Evolutionary conservation across 495 filamentous ascomycete genomes (phyloP), one percentile per base, ranked within the genome.

Genomic region (Tuber indicum): DNA sequence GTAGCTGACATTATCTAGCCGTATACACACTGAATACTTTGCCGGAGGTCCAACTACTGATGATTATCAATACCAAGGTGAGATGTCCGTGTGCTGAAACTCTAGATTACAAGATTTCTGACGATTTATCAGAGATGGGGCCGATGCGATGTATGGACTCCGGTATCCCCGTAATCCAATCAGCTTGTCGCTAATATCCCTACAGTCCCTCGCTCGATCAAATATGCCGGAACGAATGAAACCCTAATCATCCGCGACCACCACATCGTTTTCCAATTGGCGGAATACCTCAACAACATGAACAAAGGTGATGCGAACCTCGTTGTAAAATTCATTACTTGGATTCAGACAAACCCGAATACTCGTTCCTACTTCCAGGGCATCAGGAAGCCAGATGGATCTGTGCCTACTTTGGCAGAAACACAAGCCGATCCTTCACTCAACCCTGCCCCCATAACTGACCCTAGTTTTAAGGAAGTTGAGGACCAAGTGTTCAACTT

Each of bases 31-130:
- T 6, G 87, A 87, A 66, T 91, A 92, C 74, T 86, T 92, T 0
- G 87, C 86, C 42, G 86, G 88, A 42, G 86, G 87, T 0, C 89
- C 90, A 36, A 66, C 58, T 66, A 66, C 58, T 0, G 88, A 89
- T 41, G 86, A 93, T 23, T 92, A 92, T 76, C 89, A 90, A 69
- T 93, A 92, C 75, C 90, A 92, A 79, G 77, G 79, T 80, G 49
- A 43, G 69, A 32, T 19, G 16, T 66, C 41, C 58, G 14, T 4
- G 26, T 66, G 58, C 14, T 2, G 32, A 17, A 36, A 19, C 26
- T 36, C 32, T 36, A 36, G 26, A 5, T 62, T 32, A 16, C 36
- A 36, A 17, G 5, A 66, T 66, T 66, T 36, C 58, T 66, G 58
- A 36, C 26, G 19, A 36, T 36, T 36, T 19, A 58, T 7, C 16